Percentiles rank a stretch among this genome's conserved stretches.
These are phyloP conservation scores for Mollisiaceae sp. DNA, from an alignment of 2,329 filamentous ascomycete genomes.

Conservation along the genomic window DNA sequence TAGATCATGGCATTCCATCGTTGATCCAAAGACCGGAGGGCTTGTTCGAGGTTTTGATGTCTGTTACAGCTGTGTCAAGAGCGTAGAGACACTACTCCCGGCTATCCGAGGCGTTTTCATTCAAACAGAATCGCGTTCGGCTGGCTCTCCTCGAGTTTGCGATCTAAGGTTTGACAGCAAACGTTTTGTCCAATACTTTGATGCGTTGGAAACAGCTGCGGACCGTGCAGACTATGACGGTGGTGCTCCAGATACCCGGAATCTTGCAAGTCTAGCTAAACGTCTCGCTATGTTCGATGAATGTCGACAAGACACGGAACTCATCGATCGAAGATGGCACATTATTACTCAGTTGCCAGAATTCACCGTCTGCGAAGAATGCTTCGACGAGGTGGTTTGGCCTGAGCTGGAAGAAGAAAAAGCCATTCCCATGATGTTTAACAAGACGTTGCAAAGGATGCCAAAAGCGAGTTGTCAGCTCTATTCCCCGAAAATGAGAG, in stretches of 20 bases:
- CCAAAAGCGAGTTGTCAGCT: constrained; percentile 71
- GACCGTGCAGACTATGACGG: constrained; percentile 51
- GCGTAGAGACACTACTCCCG: constrained; percentile 75
- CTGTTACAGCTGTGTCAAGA: constrained; percentile 75
- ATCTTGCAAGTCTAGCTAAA: constrained; percentile 35
- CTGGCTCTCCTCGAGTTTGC: constrained; percentile 63
- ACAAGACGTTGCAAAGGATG: constrained; percentile 61
- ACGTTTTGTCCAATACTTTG: constrained; percentile 64
- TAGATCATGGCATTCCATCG: constrained; percentile 77
- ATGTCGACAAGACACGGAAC: constrained; percentile 47
- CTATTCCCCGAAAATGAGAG: constrained; percentile 80
- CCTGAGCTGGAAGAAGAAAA: constrained; percentile 62
- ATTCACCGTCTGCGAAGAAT: constrained; percentile 86
- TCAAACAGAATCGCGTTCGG: constrained; percentile 40
- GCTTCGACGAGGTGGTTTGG: constrained; percentile 79
- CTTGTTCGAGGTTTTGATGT: constrained; percentile 74
- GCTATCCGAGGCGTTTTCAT: constrained; percentile 71
- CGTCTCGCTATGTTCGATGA: constrained; percentile 34
- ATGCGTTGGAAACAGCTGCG: constrained; percentile 61
- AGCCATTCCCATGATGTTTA: constrained; percentile 69
- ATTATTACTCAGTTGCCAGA: constrained; percentile 76
- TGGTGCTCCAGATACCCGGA: constrained; percentile 34
- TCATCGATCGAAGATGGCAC: constrained; percentile 74
- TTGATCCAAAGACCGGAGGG: constrained; percentile 67
- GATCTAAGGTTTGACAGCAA: constrained; percentile 67